Conservation (phyloP, 352 stramenopile species). For the Phytophthora multivora region DNA sequence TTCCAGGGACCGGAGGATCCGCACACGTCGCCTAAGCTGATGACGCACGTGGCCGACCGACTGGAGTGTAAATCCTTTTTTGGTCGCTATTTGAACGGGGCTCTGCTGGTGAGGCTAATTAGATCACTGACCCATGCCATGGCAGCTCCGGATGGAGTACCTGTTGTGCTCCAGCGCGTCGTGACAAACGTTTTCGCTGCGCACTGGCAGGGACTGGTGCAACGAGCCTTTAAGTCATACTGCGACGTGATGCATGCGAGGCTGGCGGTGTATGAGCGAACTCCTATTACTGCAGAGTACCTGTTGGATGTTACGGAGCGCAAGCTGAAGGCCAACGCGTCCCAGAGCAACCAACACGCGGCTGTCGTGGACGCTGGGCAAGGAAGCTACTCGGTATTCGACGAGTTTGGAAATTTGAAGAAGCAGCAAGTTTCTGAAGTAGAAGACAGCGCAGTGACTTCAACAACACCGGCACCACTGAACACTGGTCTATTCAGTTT, state of each 20-base stretch:
- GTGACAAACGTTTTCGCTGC: constrained; percentile 64
- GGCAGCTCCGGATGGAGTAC: constrained; percentile 26
- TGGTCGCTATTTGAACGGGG: constrained; percentile 59
- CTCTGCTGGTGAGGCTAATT: constrained; percentile 55
- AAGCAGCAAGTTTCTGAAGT: constrained; percentile 36
- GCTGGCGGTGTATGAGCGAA: constrained; percentile 62
- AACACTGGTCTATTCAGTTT: constrained; percentile 81
- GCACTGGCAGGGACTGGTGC: constrained; percentile 69
- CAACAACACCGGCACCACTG: constrained; percentile 26
- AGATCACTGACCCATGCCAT: constrained; percentile 55
- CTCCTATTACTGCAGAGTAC: constrained; percentile 62
- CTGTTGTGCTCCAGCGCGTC: constrained; percentile 62
- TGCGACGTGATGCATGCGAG: constrained; percentile 64
- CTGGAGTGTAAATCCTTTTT: constrained; percentile 69
- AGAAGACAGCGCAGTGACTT: constrained; percentile 4
- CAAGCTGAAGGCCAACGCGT: constrained; percentile 54
- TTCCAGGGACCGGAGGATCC: constrained; percentile 42
- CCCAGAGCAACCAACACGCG: constrained; percentile 41
- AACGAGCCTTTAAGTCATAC: constrained; percentile 61
- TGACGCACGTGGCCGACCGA: constrained; percentile 57
- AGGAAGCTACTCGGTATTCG: constrained; percentile 69
- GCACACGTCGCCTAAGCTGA: constrained; percentile 63
- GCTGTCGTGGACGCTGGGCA: constrained; percentile 64
- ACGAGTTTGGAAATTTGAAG: constrained; percentile 85
- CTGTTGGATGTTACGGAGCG: constrained; percentile 73